Evolutionary conservation across 78 protist species (phyloP), one percentile per base, ranked within the genome.

Genomic region (Guillardia theta): DNA sequence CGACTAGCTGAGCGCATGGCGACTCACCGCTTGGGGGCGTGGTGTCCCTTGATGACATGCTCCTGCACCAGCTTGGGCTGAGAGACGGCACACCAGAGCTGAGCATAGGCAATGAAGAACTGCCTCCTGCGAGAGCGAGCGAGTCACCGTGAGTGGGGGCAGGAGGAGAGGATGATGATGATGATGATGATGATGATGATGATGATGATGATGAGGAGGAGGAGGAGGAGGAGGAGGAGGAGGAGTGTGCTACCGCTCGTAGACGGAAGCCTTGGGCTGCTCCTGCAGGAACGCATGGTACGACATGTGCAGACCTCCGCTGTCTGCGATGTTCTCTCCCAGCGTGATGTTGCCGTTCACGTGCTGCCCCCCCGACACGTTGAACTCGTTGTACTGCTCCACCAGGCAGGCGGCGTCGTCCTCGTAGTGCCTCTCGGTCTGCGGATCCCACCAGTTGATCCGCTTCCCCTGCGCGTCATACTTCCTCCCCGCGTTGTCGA

Each of bases 301-400:
- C 48, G 90, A 18, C 90, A 78, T 78, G 24, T 36, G 90, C 24
- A 78, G 48, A 30, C 90, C 90, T 18, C 90, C 90, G 3, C 37
- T 4, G 45, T 77, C 88, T 33, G 88, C 88, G 37, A 77, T 77
- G 88, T n/a, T 77, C 88, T 77, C 88, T 33, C 90, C 90, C 30
- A 78, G 90, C 24, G 90, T 78, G 33, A 78, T 46, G 33, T 78
- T 78, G 50, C 90, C 90, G 48, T 78, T 78, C 41, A 78, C 53
- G 50, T 37, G 50, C 48, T 43, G 19, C 41, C 39, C 48, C 30
- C 48, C 90, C 37, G 48, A 4, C 15, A 43, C 90, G 48, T 30
- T 78, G 90, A n/a, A 78, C 8, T 10, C 90, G 90, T 18, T n/a
- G 48, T 44, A 78, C 90, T 78, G 90, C 45, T 8, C 3, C 90